Base-by-base conservation (phyloP, 2,329 filamentous ascomycete genomes). In the Blumeria hordei region DNA sequence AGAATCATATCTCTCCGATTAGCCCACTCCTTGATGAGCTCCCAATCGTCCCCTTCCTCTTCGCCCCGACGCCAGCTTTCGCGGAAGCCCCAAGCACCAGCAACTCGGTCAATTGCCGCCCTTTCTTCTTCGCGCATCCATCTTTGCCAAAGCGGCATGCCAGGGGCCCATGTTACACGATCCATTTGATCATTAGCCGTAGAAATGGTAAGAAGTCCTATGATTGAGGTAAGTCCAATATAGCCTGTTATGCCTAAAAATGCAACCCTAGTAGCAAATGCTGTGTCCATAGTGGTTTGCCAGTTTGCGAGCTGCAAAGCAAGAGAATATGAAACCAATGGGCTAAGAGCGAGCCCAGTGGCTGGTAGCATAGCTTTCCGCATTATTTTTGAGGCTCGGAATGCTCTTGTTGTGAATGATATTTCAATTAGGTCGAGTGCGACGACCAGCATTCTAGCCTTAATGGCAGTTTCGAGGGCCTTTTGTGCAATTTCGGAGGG, bases 141-240 rank as follows among this genome's bases (percentile, higher is more conserved):
- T 12, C 92, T 77, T 63, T 86, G 76, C 58, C 83, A 76, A 59
- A 96, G 70, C 21, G 85, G 83, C 36, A 86, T 82, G 10, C 92
- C 92, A 0, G 79, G 78, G 8, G 83, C 74, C 92, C 92, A 98
- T 1, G 86, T 88, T 5, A 96, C 87, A 18, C 92, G 79, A 63
- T 83, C 81, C 85, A 95, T 94, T 68, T 96, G 88, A 66, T 96
- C 88, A 68, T 95, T 95, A 57, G 82, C 75, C 36, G 90, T 95
- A 32, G 86, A 81, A 57, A 93, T 72, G 8, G 90, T 87, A 39
- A 96, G 78, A 44, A 92, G 70, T 2, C 90, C 92, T 54, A 96
- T 77, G 9, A 82, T 86, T 3, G 78, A 81, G 4, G 88, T 88
- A 59, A 87, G 85, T 18, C 79, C 76, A 44, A 93, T 74, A 66